Conservation (phyloP, 2,329 filamentous ascomycete genomes). For the Beauveria bassiana region DNA sequence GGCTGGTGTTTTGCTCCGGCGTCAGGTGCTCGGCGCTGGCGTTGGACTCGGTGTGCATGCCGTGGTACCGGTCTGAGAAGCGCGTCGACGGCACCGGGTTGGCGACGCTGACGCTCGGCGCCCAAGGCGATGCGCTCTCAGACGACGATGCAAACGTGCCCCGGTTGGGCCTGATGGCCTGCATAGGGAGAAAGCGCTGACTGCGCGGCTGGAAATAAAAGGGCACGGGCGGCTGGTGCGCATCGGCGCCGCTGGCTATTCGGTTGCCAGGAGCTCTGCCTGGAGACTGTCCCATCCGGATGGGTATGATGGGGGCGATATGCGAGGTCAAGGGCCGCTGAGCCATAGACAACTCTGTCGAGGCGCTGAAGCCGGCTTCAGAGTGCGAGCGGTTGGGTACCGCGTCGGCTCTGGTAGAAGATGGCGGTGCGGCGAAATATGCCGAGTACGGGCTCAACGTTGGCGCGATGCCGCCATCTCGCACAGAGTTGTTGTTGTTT, state of each 20-base stretch:
- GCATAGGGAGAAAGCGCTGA: conserved; percentile 3
- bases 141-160: not conserved
- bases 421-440: not conserved
- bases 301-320: not conserved
- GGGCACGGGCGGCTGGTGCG: not conserved
- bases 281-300: not conserved
- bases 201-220: not conserved
- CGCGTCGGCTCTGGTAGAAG: not conserved
- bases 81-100: conserved; percentile 3
- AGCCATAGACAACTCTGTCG: not conserved
- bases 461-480: not conserved
- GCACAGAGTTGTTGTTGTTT: not conserved
- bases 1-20: conserved; percentile 36
- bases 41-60: conserved; percentile 28
- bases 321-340: not conserved
- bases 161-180: not conserved
- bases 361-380: not conserved
- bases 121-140: not conserved
- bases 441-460: not conserved
- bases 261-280: too few relatives aligned
- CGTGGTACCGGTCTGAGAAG: conserved; percentile 30
- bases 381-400: not conserved
- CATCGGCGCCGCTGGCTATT: not conserved
- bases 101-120: not conserved
- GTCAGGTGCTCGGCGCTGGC: conserved; percentile 26